Evolutionary conservation across 2,329 filamentous ascomycete species (phyloP), one percentile per base, ranked within the genome.

Genomic region (Penicillium glabrum): DNA sequence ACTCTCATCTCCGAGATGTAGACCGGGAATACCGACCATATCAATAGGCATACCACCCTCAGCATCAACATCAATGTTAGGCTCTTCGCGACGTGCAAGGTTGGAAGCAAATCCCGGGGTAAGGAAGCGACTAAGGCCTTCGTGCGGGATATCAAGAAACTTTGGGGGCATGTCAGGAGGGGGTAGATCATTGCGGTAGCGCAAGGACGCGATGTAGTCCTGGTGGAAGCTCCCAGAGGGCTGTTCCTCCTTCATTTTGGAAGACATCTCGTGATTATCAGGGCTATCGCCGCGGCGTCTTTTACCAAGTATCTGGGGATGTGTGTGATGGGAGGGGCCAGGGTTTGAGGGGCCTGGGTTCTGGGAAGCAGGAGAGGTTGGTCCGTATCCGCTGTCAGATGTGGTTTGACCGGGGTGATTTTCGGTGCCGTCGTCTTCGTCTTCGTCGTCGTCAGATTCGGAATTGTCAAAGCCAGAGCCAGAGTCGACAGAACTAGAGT

Each of bases 21-120:
- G 88, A 29, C 93, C 92, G 7, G 93, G 93, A 79, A 98, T 91
- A 69, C 95, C 95, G 56, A 98, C 89, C 65, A 99, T 79, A 73
- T 98, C 93, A 71, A 99, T 86, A 58, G 93, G 92, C 95, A 99
- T 98, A 56, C 95, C 95, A 66, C 98, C 84, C 80, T 99, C 95
- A 9, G 93, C 95, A 84, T 99, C 95, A 29, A 92, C 92, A 77
- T 99, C 95, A 60, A 99, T 95, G 71, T 97, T 98, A 48, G 96
- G 82, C 51, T 93, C 90, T 79, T 98, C 95, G 70, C 96, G 92
- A 69, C 93, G 84, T 19, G 90, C 91, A 65, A 99, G 81, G 61
- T 91, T 87, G 46, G 93, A 95, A 29, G 93, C 92, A 79, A 96
- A 99, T 23, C 88, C 88, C 1, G 95, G 91, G 3, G 88, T 91